Evolutionary conservation across 257 asterid genomes (phyloP).

Genomic region (Euphrasia confusa): DNA sequence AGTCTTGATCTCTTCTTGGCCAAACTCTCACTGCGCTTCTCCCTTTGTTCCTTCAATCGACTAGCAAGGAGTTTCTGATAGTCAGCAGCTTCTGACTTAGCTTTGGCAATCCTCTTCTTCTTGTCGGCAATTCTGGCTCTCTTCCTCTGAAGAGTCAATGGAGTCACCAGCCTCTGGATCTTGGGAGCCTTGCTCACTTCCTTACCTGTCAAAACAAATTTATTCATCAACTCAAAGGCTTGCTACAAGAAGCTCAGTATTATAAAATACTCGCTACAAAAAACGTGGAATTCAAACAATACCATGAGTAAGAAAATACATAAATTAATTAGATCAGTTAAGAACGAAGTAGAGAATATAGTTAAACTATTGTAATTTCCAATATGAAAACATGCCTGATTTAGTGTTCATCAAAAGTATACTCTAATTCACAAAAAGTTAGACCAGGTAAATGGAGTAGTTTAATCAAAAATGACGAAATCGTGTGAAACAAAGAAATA

Average conservation of each 20-base stretch:
- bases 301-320: too few species aligned
- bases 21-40: constrained; percentile 13
- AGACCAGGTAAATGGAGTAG: too few species aligned
- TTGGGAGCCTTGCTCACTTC: constrained; percentile 12
- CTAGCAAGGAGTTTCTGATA: constrained; percentile 15
- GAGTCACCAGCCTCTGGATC: constrained; percentile 18
- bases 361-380: too few species aligned
- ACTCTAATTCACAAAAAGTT: too few species aligned
- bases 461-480: too few species aligned
- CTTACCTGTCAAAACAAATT: neutral
- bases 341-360: too few species aligned
- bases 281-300: too few species aligned
- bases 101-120: constrained; percentile 18
- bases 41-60: constrained; percentile 17
- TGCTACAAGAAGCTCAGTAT: neutral
- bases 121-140: constrained; percentile 19
- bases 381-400: too few species aligned
- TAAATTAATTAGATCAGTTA: too few species aligned
- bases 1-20: constrained; percentile 14
- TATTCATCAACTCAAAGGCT: neutral
- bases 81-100: constrained; percentile 8
- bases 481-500: too few species aligned
- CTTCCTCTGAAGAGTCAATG: constrained; percentile 15
- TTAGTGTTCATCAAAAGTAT: too few species aligned
- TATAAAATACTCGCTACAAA: too few species aligned